These are phyloP conservation scores for Mortierella sp. DNA, from an alignment of 371 early-diverging fungal species.

Conservation along the genomic window DNA sequence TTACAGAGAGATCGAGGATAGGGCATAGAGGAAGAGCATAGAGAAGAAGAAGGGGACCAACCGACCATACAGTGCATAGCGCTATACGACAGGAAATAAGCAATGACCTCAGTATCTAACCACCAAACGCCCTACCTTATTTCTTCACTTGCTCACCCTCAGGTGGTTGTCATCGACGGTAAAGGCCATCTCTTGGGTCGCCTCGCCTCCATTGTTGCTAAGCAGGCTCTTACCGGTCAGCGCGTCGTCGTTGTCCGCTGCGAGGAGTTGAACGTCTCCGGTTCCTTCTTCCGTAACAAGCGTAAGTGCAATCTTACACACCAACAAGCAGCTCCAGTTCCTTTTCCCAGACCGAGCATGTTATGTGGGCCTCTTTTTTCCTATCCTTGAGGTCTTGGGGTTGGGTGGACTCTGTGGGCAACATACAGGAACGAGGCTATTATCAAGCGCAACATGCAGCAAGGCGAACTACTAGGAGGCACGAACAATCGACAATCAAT, in stretches of 20 bases:
- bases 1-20: background rate
- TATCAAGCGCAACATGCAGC: background rate
- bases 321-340: background rate
- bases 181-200: constrained; percentile 99
- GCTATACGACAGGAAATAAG: no score
- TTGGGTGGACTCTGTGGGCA: background rate
- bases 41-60: background rate
- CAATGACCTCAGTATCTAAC: background rate
- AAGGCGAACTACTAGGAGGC: background rate
- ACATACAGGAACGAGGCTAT: background rate
- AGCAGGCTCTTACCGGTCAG: constrained; percentile 99
- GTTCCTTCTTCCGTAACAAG: constrained; percentile 99
- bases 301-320: constrained; percentile 68
- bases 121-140: background rate
- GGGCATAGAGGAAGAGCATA: background rate
- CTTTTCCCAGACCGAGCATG: background rate
- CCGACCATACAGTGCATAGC: background rate
- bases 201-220: constrained; percentile 98
- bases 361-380: background rate
- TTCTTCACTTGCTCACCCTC: constrained; percentile 16
- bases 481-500: background rate
- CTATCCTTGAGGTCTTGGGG: background rate
- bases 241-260: constrained; percentile 98
- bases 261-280: constrained; percentile 98
- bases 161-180: constrained; percentile 99